Evolutionary conservation across 2,329 filamentous ascomycete genomes (phyloP), one percentile per base, ranked within the genome.

Genomic region (Aureobasidium sp.): DNA sequence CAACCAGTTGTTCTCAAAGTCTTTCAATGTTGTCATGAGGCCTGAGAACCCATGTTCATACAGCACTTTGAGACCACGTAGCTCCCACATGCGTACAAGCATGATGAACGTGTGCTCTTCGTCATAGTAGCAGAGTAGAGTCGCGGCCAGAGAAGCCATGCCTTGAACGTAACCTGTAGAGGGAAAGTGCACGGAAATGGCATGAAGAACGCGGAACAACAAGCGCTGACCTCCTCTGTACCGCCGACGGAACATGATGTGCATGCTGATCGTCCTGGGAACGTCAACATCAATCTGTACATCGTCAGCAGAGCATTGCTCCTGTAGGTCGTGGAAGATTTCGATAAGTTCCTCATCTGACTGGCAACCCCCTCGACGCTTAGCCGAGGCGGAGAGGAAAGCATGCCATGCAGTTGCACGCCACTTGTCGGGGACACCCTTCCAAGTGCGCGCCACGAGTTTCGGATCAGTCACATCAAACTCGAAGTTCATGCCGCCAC

Each of bases 201-300:
- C 86, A 66, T 97, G 93, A 24, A 98, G 77, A 2, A 97, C 90
- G 47, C 93, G 83, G 70, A 98, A 98, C 2, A 98, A 75, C 12
- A 97, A 74, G 38, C 93, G 81, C 69, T 98, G 91, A 17, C 91
- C 93, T 56, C 93, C 93, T 21, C 89, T 82, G 70, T 98, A 98
- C 47, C 93, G 80, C 58, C 83, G 80, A 40, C 93, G 83, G 66
- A 98, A 98, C 91, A 98, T 96, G 68, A 98, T 91, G 70, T 98
- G 93, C 58, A 87, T 83, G 68, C 83, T 94, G 67, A 98, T 95
- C 4, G 93, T 97, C 51, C 93, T 80, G 1, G 93, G 93, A 16
- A 98, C 93, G 67, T 98, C 93, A 38, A 97, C 81, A 68, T 98
- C 93, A 62, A 98, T 98, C 71, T 98, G 93, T 19, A 91, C 84